Evolutionary conservation across 2,329 filamentous ascomycete species (phyloP), one percentile per base, ranked within the genome.

Genomic region (Cadophora sp.): DNA sequence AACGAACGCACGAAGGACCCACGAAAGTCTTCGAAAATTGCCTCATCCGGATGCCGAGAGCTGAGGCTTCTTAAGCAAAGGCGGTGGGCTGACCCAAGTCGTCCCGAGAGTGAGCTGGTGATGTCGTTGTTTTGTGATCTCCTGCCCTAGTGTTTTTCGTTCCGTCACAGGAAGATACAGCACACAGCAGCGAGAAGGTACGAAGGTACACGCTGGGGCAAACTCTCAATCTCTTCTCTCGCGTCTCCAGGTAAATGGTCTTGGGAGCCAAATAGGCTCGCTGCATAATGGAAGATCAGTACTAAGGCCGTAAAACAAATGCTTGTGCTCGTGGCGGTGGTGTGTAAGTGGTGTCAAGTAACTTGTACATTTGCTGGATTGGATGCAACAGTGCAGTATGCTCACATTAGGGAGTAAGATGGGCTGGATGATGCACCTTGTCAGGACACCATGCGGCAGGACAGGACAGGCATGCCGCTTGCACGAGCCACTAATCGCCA

Each of bases 41-140:
- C 50, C 50, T 53, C 24, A 53, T 53, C 50, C 24, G 50, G 50
- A 53, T 14, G 50, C 50, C 50, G 50, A 53, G 50, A 5, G 14
- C 12, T 26, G 50, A 53, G 11, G 50, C 48, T 51, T 24, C 22
- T 51, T 51, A 11, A 51, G 12, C 22, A 53, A 27, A 3, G 16
- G 50, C 24, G 50, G 50, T 53, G 50, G 50, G 50, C 50, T 53
- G 50, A 53, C 50, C 50, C 24, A 53, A 26, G 27, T 27, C 24
- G 4, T 53, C 26, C 50, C 50, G 50, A 53, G 24, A 4, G 50
- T 24, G 50, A 27, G 24, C 50, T 29, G 50, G 24, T 53, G 50
- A 53, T 53, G 24, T 16, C 4, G 50, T 27, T 53, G 34, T 53
- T 1, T 27, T 53, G 14, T 27, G 8, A 4, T 27, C 9, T 19